Conservation (phyloP, 148 eudicot genomes). For the Tetragonia tetragonoides region DNA sequence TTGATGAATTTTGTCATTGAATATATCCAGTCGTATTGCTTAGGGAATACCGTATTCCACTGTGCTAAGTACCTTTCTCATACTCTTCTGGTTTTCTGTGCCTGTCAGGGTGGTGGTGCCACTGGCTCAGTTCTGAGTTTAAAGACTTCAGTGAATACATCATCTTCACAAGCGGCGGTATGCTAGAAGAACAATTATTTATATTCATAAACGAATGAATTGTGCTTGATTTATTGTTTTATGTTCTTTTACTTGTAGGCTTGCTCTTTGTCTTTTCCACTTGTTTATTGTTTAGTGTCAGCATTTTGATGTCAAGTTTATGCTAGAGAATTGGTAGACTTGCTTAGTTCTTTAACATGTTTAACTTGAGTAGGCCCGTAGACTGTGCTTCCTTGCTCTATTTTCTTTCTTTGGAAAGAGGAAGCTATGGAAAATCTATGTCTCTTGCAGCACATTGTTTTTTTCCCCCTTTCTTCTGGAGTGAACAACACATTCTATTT, state of each 20-base stretch:
- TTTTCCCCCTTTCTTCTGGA: too few relatives aligned
- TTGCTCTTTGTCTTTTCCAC: neutral
- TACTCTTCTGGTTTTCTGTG: conserved; percentile 14
- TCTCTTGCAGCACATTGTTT: too few relatives aligned
- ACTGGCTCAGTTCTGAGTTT: conserved; percentile 53
- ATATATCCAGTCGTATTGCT: neutral
- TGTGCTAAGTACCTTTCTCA: conserved; percentile 5
- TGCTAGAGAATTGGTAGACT: neutral
- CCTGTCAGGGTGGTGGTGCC: conserved; percentile 67
- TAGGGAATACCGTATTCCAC: neutral
- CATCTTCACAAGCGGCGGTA: conserved; percentile 67
- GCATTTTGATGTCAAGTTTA: neutral
- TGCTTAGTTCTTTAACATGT: neutral
- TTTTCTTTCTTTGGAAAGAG: neutral
- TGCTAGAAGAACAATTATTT: conserved; percentile 14
- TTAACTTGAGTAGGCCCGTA: neutral
- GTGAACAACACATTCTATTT: neutral
- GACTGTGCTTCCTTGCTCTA: neutral
- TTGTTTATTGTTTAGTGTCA: neutral
- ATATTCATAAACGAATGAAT: neutral
- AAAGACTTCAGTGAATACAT: conserved; percentile 56
- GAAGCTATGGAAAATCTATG: neutral
- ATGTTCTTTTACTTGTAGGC: neutral
- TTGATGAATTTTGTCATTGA: neutral
- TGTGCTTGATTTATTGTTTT: neutral